Evolutionary conservation across 306 rosid genomes (phyloP).

Genomic region (Arachis hypogaea): DNA sequence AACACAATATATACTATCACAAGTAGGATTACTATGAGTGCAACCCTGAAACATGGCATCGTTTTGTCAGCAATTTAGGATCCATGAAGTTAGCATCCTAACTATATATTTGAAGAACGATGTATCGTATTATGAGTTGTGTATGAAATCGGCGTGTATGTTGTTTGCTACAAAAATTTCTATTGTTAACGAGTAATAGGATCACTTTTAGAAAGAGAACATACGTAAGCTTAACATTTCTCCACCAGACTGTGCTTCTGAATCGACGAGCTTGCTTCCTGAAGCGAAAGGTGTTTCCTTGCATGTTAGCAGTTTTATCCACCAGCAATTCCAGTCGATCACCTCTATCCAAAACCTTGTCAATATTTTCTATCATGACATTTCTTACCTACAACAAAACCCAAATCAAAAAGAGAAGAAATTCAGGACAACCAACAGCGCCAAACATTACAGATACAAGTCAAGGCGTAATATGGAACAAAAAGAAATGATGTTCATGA

Average conservation of each 20-base stretch:
- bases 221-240: conserved; percentile 93
- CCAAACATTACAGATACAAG: neutral
- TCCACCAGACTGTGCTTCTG: conserved; percentile 95
- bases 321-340: conserved; percentile 95
- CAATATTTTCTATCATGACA: conserved; percentile 98
- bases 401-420: neutral
- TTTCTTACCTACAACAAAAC: conserved; percentile 64
- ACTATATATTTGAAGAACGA: conserved; percentile 6
- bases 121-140: conserved; percentile 6
- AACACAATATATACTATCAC: conserved; percentile 68
- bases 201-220: conserved; percentile 40
- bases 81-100: conserved; percentile 18
- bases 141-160: conserved; percentile 15
- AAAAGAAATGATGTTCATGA: neutral
- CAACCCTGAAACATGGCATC: conserved; percentile 70
- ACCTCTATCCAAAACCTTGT: conserved; percentile 94
- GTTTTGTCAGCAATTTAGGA: conserved; percentile 36
- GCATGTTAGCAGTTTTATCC: conserved; percentile 92
- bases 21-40: conserved; percentile 73
- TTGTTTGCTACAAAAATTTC: neutral
- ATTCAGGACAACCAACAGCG: conserved; percentile 6
- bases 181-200: neutral
- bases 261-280: conserved; percentile 98
- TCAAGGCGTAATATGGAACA: neutral
- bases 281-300: conserved; percentile 92